Conservation (phyloP, 1,284 basidiomycete genomes). For the Puccinia polysora region DNA sequence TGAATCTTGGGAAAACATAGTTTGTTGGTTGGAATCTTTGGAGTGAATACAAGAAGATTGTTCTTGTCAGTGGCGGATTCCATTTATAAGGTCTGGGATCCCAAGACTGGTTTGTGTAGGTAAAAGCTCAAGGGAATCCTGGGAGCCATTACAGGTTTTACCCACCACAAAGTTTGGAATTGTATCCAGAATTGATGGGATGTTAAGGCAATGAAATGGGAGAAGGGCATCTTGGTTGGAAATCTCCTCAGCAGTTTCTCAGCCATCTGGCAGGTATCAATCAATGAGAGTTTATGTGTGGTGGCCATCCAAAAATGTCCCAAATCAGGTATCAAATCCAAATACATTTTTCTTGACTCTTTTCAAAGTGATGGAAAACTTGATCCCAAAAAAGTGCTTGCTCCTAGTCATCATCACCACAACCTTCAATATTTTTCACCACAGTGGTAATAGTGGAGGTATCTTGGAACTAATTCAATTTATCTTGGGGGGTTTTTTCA, state of each 20-base stretch:
- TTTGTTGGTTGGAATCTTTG: constrained; percentile 52
- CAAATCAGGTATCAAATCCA: constrained; percentile 45
- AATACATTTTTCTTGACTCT: constrained; percentile 37
- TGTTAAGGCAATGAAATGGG: constrained; percentile 93
- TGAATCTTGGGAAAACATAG: constrained; percentile 61
- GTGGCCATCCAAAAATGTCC: constrained; percentile 64
- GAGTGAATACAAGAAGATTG: constrained; percentile 70
- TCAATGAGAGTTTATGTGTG: constrained; percentile 84
- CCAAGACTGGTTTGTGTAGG: constrained; percentile 69
- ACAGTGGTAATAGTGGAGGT: too few relatives aligned
- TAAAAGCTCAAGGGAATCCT: constrained; percentile 79
- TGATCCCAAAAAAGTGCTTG: background rate
- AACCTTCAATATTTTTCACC: too few relatives aligned
- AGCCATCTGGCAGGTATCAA: constrained; percentile 92
- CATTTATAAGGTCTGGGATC: constrained; percentile 85
- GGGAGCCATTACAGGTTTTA: constrained; percentile 93
- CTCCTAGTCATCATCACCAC: background rate
- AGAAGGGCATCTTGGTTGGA: constrained; percentile 72
- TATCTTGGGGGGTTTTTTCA: too few relatives aligned
- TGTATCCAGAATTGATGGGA: constrained; percentile 86
- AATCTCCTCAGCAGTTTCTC: constrained; percentile 81
- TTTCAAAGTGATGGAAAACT: constrained; percentile 27
- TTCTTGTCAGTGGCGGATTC: constrained; percentile 92
- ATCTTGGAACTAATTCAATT: too few relatives aligned
- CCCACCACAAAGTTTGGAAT: constrained; percentile 95